Evolutionary conservation across 2,329 filamentous ascomycete species (phyloP).

Genomic region (Epichloe elymi): DNA sequence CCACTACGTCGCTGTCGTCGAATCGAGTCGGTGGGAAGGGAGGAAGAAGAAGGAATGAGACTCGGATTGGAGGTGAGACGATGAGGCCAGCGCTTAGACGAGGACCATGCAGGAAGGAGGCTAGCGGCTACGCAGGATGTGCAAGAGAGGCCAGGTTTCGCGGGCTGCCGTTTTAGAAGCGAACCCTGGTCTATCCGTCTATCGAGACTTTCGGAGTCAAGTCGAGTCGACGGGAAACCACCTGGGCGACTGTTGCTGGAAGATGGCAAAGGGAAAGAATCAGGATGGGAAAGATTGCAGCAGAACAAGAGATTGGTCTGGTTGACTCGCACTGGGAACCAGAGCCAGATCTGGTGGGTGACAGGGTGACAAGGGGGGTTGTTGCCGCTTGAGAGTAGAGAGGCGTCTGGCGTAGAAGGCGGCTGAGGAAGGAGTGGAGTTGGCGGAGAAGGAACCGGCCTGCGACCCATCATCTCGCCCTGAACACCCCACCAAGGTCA

Average conservation of each 20-base stretch:
- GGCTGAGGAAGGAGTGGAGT: neutral
- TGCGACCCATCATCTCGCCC: no score
- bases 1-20: slow-evolving; percentile 7
- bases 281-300: neutral
- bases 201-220: neutral
- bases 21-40: slow-evolving; percentile 9
- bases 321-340: neutral
- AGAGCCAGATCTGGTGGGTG: slow-evolving; percentile 1
- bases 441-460: neutral
- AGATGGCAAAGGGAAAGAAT: neutral
- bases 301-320: neutral
- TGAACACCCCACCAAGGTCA: neutral
- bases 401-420: neutral
- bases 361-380: neutral
- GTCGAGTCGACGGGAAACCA: neutral
- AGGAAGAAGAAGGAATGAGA: slow-evolving; percentile 14
- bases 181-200: slow-evolving; percentile 1
- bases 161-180: slow-evolving; percentile 3
- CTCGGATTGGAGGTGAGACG: slow-evolving; percentile 11
- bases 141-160: slow-evolving; percentile 1
- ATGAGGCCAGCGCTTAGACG: slow-evolving; percentile 8
- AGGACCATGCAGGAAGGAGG: slow-evolving; percentile 9
- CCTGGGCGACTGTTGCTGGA: neutral
- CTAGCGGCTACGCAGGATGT: slow-evolving; percentile 4
- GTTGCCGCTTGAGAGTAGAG: neutral